Conservation (phyloP, 1,139 yeast species). For the Diutina sp. region DNA sequence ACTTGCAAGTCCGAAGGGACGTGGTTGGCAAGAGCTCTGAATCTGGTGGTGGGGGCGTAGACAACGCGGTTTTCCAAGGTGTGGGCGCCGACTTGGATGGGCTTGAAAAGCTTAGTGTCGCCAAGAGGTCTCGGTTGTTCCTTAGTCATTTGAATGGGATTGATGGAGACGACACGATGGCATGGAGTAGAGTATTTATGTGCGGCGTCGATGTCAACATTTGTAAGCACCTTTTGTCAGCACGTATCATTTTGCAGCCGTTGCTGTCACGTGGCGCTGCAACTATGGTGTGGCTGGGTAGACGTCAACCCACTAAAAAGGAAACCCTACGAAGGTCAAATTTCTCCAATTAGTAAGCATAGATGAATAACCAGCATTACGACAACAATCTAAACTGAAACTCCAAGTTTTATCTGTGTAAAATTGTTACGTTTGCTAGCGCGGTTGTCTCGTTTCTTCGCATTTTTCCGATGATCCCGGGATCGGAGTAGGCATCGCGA, state of each 20-base stretch:
- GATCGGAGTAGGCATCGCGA: too few species aligned
- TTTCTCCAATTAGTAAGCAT: neutral
- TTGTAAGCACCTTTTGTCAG: neutral
- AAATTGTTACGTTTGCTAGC: too few species aligned
- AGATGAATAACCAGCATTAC: too few species aligned
- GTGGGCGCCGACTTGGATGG: slow-evolving; percentile 9
- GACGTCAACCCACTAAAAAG: too few species aligned
- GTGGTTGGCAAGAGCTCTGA: slow-evolving; percentile 6
- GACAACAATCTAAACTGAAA: too few species aligned
- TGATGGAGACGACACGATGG: too few species aligned
- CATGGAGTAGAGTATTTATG: neutral
- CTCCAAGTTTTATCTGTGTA: too few species aligned
- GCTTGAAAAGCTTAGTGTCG: slow-evolving; percentile 6
- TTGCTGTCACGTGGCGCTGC: neutral
- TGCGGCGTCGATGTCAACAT: neutral
- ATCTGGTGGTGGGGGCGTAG: slow-evolving; percentile 10
- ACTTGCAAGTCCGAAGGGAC: slow-evolving; percentile 7
- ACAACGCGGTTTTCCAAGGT: slow-evolving; percentile 7
- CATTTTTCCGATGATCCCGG: too few species aligned
- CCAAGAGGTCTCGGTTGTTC: neutral
- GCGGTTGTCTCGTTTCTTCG: too few species aligned
- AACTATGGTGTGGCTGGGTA: too few species aligned
- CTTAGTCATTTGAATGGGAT: neutral
- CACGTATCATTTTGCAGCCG: neutral
- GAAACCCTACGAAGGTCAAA: neutral